phyloP scores from a whole-genome alignment of 2,329 filamentous ascomycete genomes.

The Ceratocystis papillata region DNA sequence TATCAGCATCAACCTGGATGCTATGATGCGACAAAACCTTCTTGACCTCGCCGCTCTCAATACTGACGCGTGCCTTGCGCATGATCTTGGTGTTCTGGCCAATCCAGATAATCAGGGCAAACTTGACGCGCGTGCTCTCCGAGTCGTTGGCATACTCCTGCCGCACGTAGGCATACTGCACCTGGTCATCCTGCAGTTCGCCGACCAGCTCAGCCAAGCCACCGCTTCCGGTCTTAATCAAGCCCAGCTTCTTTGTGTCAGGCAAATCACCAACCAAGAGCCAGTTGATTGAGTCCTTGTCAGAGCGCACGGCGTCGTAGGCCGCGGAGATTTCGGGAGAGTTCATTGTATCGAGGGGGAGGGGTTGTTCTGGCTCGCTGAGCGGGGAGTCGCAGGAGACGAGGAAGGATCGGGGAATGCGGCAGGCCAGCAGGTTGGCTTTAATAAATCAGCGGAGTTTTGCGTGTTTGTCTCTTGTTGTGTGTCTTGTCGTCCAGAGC shows the following conservation, averaged over 20 bases:
- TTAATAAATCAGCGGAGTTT: neutral
- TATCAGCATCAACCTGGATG: conserved; percentile 52
- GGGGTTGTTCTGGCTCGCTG: neutral
- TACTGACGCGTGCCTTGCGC: conserved; percentile 57
- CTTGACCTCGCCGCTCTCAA: conserved; percentile 57
- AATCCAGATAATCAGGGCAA: conserved; percentile 58
- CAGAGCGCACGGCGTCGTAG: conserved; percentile 56
- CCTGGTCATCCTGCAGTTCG: conserved; percentile 47
- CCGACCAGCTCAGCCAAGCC: conserved; percentile 48
- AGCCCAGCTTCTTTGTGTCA: conserved; percentile 45
- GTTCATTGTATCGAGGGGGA: conserved; percentile 31
- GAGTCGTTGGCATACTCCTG: conserved; percentile 62
- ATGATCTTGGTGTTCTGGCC: conserved; percentile 55
- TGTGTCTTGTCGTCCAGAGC: neutral
- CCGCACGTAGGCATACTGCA: conserved; percentile 56
- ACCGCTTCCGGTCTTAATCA: conserved; percentile 49
- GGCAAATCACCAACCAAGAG: conserved; percentile 52
- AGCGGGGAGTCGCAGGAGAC: neutral
- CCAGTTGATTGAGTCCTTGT: conserved; percentile 57
- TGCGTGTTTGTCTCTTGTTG: neutral
- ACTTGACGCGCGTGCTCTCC: conserved; percentile 58
- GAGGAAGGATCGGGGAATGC: neutral
- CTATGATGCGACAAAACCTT: conserved; percentile 52
- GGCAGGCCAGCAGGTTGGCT: neutral
- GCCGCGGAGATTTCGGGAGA: conserved; percentile 50